Conservation (phyloP, 495 filamentous ascomycete species). For the Platismatia glauca region DNA sequence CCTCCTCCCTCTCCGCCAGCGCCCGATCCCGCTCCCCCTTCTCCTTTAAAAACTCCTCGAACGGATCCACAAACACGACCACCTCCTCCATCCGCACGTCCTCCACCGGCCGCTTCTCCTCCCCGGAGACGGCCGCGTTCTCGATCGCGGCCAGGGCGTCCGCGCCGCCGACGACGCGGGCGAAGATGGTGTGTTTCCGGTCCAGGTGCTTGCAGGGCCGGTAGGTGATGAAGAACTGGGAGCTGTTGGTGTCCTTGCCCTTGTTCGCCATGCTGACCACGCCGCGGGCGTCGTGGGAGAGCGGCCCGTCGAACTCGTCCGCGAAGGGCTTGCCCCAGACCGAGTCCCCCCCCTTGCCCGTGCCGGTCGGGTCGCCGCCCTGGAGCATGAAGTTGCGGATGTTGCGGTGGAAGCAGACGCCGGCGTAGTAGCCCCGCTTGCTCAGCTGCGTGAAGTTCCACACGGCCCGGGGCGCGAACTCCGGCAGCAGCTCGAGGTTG, state of each 20-base stretch:
- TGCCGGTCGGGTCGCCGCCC: slow-evolving; percentile 62
- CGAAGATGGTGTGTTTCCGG: slow-evolving; percentile 95
- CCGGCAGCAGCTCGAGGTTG: slow-evolving; percentile 83
- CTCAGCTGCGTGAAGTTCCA: slow-evolving; percentile 93
- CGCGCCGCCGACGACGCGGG: slow-evolving; percentile 66
- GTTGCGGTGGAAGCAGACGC: slow-evolving; percentile 78
- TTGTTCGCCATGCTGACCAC: slow-evolving; percentile 95
- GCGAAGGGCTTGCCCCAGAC: slow-evolving; percentile 87
- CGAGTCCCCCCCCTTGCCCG: slow-evolving; percentile 75
- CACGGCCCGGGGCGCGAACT: slow-evolving; percentile 82
- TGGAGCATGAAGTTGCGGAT: slow-evolving; percentile 98
- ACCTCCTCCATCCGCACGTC: slow-evolving; percentile 73
- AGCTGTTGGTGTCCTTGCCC: slow-evolving; percentile 91
- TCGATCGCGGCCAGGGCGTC: slow-evolving; percentile 70
- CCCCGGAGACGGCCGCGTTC: slow-evolving; percentile 53
- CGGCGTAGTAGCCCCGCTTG: slow-evolving; percentile 81
- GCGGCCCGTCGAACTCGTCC: slow-evolving; percentile 86
- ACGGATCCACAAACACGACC: slow-evolving; percentile 86
- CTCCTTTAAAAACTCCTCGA: slow-evolving; percentile 75
- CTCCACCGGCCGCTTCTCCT: slow-evolving; percentile 53
- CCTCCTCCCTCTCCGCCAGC: slow-evolving; percentile 68
- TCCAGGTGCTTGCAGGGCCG: slow-evolving; percentile 75
- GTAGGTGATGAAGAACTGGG: slow-evolving; percentile 94
- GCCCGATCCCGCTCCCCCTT: slow-evolving; percentile 34
- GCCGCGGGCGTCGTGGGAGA: slow-evolving; percentile 69